A percentile compares a stretch with the other conserved stretches of the same genome.
These are phyloP conservation scores for Penicillium sp. DNA, from an alignment of 2,329 filamentous ascomycete species.

Conservation along the genomic window DNA sequence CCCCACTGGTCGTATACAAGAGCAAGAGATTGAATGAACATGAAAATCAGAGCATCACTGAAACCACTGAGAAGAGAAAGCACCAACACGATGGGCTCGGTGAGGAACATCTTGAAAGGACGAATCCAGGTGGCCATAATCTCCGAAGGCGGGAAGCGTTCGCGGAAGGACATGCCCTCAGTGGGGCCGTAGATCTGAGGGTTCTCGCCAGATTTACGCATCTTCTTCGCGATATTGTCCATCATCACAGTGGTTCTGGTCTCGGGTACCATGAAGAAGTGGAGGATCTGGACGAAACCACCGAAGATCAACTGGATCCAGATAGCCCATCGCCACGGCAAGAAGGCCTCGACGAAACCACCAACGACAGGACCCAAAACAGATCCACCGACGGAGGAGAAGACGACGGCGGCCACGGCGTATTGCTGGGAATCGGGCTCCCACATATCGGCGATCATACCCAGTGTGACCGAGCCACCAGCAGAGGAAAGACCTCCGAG, in stretches of 20 bases:
- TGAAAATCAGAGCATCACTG: slow-evolving; percentile 66
- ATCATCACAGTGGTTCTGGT: slow-evolving; percentile 76
- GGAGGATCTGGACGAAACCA: slow-evolving; percentile 65
- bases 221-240: slow-evolving; percentile 75
- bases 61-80: slow-evolving; percentile 65
- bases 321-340: slow-evolving; percentile 74
- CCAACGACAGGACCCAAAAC: slow-evolving; percentile 77
- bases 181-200: slow-evolving; percentile 71
- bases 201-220: slow-evolving; percentile 60
- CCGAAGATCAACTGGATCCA: slow-evolving; percentile 86
- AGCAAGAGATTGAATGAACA: slow-evolving; percentile 64
- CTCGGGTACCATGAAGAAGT: slow-evolving; percentile 72
- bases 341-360: slow-evolving; percentile 69
- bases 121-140: slow-evolving; percentile 60
- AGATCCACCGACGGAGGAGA: slow-evolving; percentile 76
- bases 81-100: slow-evolving; percentile 64
- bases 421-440: slow-evolving; percentile 72
- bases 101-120: slow-evolving; percentile 65
- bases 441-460: slow-evolving; percentile 75
- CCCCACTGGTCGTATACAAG: slow-evolving; percentile 62
- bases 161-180: slow-evolving; percentile 63
- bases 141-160: slow-evolving; percentile 61
- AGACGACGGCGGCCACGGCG: slow-evolving; percentile 74
- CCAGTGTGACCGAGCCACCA: slow-evolving; percentile 71
- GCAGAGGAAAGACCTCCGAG: slow-evolving; percentile 71